Evolutionary conservation across 2,329 filamentous ascomycete genomes (phyloP).

Genomic region (Mariannaea sp.): DNA sequence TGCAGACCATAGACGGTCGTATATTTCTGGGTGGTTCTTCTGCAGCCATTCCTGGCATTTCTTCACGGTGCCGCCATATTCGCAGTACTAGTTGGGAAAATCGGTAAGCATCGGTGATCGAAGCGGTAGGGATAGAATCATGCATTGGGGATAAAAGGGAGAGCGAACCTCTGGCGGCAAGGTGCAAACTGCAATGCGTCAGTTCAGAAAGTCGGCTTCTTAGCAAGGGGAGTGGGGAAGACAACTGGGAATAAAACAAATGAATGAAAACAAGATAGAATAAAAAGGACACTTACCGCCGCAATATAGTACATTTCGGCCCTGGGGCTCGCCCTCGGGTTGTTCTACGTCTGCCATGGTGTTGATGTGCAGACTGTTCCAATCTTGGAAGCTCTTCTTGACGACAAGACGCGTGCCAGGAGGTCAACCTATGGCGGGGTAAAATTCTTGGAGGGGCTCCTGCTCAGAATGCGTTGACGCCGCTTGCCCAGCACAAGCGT

Average conservation of each 20-base stretch:
- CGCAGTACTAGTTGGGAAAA: constrained; percentile 77
- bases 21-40: constrained; percentile 73
- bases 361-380: constrained; percentile 30
- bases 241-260: constrained; percentile 28
- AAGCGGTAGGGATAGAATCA: constrained; percentile 14
- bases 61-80: constrained; percentile 94
- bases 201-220: neutral
- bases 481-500: neutral
- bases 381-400: constrained; percentile 27
- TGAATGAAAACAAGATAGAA: too few species aligned
- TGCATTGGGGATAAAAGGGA: constrained; percentile 3
- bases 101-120: constrained; percentile 32
- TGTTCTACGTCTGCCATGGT: constrained; percentile 61
- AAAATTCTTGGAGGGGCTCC: constrained; percentile 42
- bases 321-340: constrained; percentile 55
- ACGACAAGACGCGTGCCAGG: constrained; percentile 38
- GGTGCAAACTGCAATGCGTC: constrained; percentile 58
- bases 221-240: too few species aligned
- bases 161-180: constrained; percentile 65
- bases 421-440: constrained; percentile 42
- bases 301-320: constrained; percentile 60
- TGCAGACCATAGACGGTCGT: constrained; percentile 81
- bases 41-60: constrained; percentile 98
- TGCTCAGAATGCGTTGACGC: neutral
- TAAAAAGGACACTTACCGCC: constrained; percentile 53